These are phyloP conservation scores for Tripterygium wilfordii DNA, from an alignment of 177 flowering plant genomes.

Conservation along the genomic window DNA sequence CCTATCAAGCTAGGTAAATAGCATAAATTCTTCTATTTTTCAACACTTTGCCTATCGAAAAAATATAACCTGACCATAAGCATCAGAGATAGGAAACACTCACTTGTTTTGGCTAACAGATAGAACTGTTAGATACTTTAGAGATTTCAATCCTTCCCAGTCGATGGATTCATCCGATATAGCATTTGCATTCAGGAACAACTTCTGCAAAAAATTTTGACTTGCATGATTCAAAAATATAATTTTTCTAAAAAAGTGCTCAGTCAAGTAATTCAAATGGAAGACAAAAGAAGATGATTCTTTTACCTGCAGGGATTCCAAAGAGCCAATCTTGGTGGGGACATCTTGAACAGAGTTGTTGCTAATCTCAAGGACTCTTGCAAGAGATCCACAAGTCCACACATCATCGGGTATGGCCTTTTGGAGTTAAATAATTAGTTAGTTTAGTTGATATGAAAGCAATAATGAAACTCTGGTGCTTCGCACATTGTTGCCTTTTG, in stretches of 20 bases:
- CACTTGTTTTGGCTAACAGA: slow-evolving; percentile 64
- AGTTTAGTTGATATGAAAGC: neutral
- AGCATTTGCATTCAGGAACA: slow-evolving; percentile 53
- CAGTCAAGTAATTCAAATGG: neutral
- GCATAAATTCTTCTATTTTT: no score
- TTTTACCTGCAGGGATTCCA: slow-evolving; percentile 51
- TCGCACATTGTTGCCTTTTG: no score
- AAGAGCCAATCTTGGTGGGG: slow-evolving; percentile 43
- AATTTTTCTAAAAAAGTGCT: neutral
- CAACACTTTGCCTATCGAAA: no score
- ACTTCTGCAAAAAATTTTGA: slow-evolving; percentile 39
- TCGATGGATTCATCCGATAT: slow-evolving; percentile 47
- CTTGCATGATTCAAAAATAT: neutral
- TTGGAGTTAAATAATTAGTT: slow-evolving; percentile 9
- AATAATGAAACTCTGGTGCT: no score
- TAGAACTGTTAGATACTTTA: slow-evolving; percentile 51
- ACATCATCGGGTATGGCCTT: slow-evolving; percentile 85
- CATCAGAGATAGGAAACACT: slow-evolving; percentile 16
- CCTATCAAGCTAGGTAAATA: no score
- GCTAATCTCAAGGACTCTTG: slow-evolving; percentile 61
- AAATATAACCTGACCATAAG: neutral
- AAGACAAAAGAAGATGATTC: neutral
- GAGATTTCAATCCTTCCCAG: slow-evolving; percentile 62
- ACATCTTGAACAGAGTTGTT: slow-evolving; percentile 47
- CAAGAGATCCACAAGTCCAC: slow-evolving; percentile 67